phyloP scores from a whole-genome alignment of 805 yeast genomes.

The Metschnikowia continentalis region DNA sequence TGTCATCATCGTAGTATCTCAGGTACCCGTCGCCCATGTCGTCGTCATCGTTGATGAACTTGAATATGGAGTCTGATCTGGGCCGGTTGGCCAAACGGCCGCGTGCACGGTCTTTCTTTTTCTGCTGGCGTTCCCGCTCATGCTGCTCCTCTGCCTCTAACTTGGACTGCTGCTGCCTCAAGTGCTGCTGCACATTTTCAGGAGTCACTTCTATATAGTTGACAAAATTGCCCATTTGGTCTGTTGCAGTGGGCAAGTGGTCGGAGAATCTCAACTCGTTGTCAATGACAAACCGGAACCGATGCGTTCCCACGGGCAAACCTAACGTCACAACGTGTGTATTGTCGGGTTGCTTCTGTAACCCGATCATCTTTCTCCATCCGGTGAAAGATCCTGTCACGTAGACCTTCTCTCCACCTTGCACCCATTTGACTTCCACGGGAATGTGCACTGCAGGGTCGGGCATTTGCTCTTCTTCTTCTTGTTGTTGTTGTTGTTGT shows the following conservation, averaged over 20 bases:
- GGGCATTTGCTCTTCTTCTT: constrained; percentile 8
- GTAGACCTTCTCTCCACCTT: constrained; percentile 94
- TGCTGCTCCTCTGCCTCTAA: constrained; percentile 19
- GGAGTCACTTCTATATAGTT: constrained; percentile 76
- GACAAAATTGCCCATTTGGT: constrained; percentile 93
- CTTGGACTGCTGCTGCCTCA: constrained; percentile 25
- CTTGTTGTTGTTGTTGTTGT: neutral
- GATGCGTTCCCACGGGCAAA: constrained; percentile 85
- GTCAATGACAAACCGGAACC: constrained; percentile 90
- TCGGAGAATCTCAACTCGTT: constrained; percentile 88
- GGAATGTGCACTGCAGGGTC: constrained; percentile 39
- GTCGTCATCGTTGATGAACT: constrained; percentile 62
- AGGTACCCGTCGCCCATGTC: constrained; percentile 82
- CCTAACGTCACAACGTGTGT: constrained; percentile 66
- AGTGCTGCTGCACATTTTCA: constrained; percentile 31
- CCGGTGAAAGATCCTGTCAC: constrained; percentile 98
- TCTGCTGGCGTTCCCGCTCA: constrained; percentile 8
- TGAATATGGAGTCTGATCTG: constrained; percentile 58
- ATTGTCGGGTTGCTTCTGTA: constrained; percentile 52
- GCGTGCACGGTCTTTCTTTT: constrained; percentile 18
- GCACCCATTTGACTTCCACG: constrained; percentile 83
- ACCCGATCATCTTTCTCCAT: constrained; percentile 96
- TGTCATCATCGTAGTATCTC: constrained; percentile 61
- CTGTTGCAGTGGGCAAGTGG: constrained; percentile 92
- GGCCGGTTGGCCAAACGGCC: constrained; percentile 28